Conservation (phyloP, 2,329 filamentous ascomycete genomes). For the Phaeomoniella chlamydospora region DNA sequence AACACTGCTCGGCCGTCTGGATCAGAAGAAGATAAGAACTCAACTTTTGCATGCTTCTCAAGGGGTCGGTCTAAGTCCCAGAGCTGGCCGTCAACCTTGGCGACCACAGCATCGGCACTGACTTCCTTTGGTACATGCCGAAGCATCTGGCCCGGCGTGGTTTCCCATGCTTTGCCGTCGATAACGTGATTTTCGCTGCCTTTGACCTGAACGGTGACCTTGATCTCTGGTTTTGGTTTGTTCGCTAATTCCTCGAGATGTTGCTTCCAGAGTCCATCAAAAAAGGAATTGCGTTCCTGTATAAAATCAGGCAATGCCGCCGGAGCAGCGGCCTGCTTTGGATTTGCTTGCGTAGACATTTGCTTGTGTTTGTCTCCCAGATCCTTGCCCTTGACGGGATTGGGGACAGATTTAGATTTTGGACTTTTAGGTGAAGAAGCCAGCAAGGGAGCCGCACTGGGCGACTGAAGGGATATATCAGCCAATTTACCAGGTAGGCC, state of each 20-base stretch:
- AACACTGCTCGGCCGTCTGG: conserved; percentile 78
- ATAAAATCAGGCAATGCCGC: conserved; percentile 57
- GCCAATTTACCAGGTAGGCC: background rate
- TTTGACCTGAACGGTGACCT: conserved; percentile 31
- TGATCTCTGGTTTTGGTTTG: conserved; percentile 29
- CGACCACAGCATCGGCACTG: conserved; percentile 72
- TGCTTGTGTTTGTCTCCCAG: conserved; percentile 10
- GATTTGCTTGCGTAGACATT: conserved; percentile 12
- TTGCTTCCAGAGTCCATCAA: conserved; percentile 75
- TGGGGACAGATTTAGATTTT: conserved; percentile 11
- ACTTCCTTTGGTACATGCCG: conserved; percentile 70
- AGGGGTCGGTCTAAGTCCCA: conserved; percentile 90
- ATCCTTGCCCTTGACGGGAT: conserved; percentile 18
- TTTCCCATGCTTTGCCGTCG: conserved; percentile 73
- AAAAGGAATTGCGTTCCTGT: conserved; percentile 68
- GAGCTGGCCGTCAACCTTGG: conserved; percentile 68
- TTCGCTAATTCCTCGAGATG: conserved; percentile 60
- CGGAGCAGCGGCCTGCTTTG: conserved; percentile 14
- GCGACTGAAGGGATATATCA: background rate
- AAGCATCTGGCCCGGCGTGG: conserved; percentile 68
- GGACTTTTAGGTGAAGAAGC: background rate
- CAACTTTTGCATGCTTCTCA: conserved; percentile 73
- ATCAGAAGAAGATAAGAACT: conserved; percentile 70
- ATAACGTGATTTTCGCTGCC: conserved; percentile 22
- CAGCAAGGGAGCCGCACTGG: too few species aligned